Evolutionary conservation across 176 grass and related monocot genomes (phyloP).

Genomic region (Ensete glaucum): DNA sequence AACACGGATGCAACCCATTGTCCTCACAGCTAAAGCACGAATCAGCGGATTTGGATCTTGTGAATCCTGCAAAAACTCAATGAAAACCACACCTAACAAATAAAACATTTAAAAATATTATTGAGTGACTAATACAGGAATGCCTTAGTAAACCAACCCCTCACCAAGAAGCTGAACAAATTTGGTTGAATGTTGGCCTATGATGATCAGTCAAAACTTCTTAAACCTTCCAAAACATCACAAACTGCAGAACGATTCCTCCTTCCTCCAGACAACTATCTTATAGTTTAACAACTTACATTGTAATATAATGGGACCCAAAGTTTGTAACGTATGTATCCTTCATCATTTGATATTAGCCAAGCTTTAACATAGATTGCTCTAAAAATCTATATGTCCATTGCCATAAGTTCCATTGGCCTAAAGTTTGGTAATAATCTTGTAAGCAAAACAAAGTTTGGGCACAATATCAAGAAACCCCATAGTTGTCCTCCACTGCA

Average conservation of each 20-base stretch:
- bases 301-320: not conserved
- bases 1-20: constrained; percentile 98
- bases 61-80: constrained; percentile 50
- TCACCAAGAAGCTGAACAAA: not conserved
- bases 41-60: constrained; percentile 98
- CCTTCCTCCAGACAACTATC: not conserved
- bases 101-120: not conserved
- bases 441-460: not conserved
- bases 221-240: not conserved
- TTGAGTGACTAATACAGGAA: not conserved
- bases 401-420: not conserved
- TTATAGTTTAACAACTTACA: not conserved
- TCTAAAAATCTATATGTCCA: not conserved
- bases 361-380: not conserved
- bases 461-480: too few relatives aligned
- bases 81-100: not conserved
- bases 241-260: not conserved
- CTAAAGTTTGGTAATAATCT: not conserved
- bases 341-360: not conserved
- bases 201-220: not conserved
- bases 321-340: not conserved
- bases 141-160: too few relatives aligned
- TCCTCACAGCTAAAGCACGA: constrained; percentile 96
- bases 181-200: not conserved
- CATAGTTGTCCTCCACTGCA: too few relatives aligned